A percentile compares a stretch with the other conserved stretches of the same genome.
Evolutionary conservation across 2,329 filamentous ascomycete genomes (phyloP).

Genomic region (Zalaria sp.): DNA sequence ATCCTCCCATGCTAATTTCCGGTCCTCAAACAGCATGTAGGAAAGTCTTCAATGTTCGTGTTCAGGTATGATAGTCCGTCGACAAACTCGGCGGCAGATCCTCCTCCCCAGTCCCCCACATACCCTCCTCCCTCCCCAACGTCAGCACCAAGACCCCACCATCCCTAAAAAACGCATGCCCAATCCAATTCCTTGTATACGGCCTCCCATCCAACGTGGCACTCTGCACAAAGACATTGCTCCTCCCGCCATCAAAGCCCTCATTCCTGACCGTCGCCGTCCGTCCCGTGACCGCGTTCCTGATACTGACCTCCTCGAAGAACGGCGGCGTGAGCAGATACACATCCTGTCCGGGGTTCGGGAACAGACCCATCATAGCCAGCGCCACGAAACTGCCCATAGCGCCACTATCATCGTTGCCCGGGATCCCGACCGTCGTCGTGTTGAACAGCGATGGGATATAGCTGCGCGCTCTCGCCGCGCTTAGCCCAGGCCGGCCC

Average conservation of each 20-base stretch:
- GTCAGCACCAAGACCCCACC: slow-evolving; percentile 28
- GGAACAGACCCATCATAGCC: slow-evolving; percentile 30
- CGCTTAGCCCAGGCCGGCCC: slow-evolving; percentile 27
- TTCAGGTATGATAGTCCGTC: no score
- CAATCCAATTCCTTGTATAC: slow-evolving; percentile 31
- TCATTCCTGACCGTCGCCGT: slow-evolving; percentile 26
- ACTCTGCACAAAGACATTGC: slow-evolving; percentile 30
- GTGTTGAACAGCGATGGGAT: slow-evolving; percentile 30
- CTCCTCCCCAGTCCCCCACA: slow-evolving; percentile 26
- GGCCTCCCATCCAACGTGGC: slow-evolving; percentile 26
- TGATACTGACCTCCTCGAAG: slow-evolving; percentile 26
- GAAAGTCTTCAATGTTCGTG: no score
- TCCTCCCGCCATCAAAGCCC: slow-evolving; percentile 27
- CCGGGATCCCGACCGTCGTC: slow-evolving; percentile 26
- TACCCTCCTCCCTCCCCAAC: slow-evolving; percentile 26
- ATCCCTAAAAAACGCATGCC: slow-evolving; percentile 29
- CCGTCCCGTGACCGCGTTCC: slow-evolving; percentile 24
- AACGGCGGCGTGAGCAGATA: slow-evolving; percentile 31
- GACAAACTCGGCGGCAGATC: slow-evolving; percentile 27
- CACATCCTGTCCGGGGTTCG: slow-evolving; percentile 33
- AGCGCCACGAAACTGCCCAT: slow-evolving; percentile 32
- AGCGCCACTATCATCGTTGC: slow-evolving; percentile 32
- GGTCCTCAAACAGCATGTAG: no score
- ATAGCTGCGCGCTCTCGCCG: slow-evolving; percentile 27
- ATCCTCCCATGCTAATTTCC: no score